Conservation (phyloP, 2,329 filamentous ascomycete species). For the Bipolaris oryzae region DNA sequence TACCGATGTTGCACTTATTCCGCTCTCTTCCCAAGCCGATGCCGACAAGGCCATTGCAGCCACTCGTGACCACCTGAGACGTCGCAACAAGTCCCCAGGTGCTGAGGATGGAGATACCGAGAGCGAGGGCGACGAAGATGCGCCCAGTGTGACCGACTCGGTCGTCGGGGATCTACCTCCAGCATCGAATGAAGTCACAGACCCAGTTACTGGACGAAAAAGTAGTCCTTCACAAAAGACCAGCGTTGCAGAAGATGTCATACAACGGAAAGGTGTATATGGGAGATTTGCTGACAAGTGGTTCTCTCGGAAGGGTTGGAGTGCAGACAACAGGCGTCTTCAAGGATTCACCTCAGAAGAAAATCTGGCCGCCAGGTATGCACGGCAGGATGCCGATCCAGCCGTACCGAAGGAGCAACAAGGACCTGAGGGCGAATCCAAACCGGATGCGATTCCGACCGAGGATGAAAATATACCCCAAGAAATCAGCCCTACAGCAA, state of each 20-base stretch:
- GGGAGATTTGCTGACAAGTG: slow-evolving; percentile 88
- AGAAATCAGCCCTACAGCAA: slow-evolving; percentile 40
- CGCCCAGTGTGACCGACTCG: slow-evolving; percentile 45
- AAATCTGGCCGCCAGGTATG: slow-evolving; percentile 48
- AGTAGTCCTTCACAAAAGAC: slow-evolving; percentile 31
- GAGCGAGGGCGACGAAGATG: slow-evolving; percentile 43
- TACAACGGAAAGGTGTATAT: slow-evolving; percentile 80
- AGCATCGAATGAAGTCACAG: slow-evolving; percentile 43
- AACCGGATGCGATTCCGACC: slow-evolving; percentile 29
- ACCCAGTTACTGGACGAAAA: slow-evolving; percentile 37
- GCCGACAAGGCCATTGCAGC: slow-evolving; percentile 73
- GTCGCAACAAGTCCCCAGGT: slow-evolving; percentile 41
- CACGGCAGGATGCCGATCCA: slow-evolving; percentile 42
- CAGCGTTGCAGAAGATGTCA: slow-evolving; percentile 87
- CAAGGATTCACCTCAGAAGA: slow-evolving; percentile 69
- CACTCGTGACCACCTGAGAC: slow-evolving; percentile 58
- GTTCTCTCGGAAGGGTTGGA: slow-evolving; percentile 88
- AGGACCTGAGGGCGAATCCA: slow-evolving; percentile 20
- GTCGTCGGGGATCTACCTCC: slow-evolving; percentile 43
- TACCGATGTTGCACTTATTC: slow-evolving; percentile 89
- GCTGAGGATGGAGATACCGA: slow-evolving; percentile 38
- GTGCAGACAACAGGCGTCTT: slow-evolving; percentile 69
- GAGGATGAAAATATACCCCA: slow-evolving; percentile 27
- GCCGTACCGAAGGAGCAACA: slow-evolving; percentile 34
- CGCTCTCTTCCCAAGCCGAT: slow-evolving; percentile 75